These are phyloP conservation scores for Fusarium brevicatenulatum DNA, from an alignment of 2,329 filamentous ascomycete genomes.

Conservation along the genomic window DNA sequence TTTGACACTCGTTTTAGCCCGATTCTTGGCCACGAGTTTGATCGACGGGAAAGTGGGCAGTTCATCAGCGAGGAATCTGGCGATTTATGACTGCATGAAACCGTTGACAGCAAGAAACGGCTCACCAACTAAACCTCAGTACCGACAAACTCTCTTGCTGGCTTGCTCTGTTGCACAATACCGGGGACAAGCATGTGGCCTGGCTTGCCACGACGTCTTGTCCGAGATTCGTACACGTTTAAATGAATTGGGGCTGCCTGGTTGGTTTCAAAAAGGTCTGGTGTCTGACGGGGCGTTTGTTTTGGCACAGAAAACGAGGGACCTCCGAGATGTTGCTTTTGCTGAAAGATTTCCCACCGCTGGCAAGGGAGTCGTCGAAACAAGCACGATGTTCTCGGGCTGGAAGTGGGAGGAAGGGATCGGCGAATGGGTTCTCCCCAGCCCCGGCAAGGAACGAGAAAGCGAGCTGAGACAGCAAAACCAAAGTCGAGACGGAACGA, in stretches of 20 bases:
- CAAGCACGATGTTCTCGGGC: constrained; percentile 47
- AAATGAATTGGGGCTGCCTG: constrained; percentile 47
- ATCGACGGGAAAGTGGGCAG: constrained; percentile 22
- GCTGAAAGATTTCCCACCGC: constrained; percentile 56
- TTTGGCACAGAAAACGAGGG: constrained; percentile 62
- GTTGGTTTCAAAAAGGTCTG: constrained; percentile 51
- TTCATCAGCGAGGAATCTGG: constrained; percentile 26
- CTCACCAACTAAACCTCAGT: constrained; percentile 30
- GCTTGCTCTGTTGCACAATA: constrained; percentile 59
- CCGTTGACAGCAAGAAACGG: constrained; percentile 30
- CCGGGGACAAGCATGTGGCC: constrained; percentile 55
- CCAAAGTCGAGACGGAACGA: constrained; percentile 4
- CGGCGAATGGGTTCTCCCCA: constrained; percentile 52
- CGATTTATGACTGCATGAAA: constrained; percentile 36
- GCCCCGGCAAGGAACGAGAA: constrained; percentile 27
- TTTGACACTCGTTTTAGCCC: constrained; percentile 43
- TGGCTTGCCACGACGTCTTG: constrained; percentile 52
- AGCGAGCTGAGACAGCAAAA: constrained; percentile 7
- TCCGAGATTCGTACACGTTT: constrained; percentile 55
- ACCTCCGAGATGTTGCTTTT: constrained; percentile 63
- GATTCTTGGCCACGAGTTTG: constrained; percentile 43
- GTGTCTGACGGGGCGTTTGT: constrained; percentile 60
- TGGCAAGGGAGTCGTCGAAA: constrained; percentile 8
- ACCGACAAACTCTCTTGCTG: constrained; percentile 50
- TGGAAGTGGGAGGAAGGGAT: constrained; percentile 56